Evolutionary conservation across 108 stramenopile genomes (phyloP).

Genomic region (Nitzschia sp.): DNA sequence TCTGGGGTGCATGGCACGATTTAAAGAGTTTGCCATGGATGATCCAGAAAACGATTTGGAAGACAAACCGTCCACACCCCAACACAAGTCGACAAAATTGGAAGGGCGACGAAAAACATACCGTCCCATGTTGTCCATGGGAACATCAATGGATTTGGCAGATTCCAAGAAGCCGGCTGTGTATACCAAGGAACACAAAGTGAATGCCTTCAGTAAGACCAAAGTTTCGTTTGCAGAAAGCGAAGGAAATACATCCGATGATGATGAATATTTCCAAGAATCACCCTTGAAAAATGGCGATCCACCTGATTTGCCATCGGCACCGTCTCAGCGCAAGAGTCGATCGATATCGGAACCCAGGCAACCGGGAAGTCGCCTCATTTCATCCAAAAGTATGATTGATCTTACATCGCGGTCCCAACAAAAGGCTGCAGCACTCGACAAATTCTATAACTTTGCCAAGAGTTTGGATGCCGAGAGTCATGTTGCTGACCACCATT

Average conservation of each 20-base stretch:
- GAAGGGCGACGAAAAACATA: background rate
- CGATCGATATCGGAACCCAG: background rate
- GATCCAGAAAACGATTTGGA: background rate
- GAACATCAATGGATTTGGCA: slow-evolving; percentile 48
- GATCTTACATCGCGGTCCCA: slow-evolving; percentile 49
- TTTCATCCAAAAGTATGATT: slow-evolving; percentile 66
- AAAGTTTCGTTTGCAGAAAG: slow-evolving; percentile 22
- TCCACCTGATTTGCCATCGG: background rate
- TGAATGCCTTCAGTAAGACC: background rate
- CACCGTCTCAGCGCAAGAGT: background rate
- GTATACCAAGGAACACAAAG: background rate
- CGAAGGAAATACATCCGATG: background rate
- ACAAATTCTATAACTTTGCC: slow-evolving; percentile 84
- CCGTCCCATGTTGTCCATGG: slow-evolving; percentile 18
- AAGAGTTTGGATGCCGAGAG: slow-evolving; percentile 66
- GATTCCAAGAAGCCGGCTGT: slow-evolving; percentile 44
- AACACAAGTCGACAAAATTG: background rate
- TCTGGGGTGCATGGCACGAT: slow-evolving; percentile 9
- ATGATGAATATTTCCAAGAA: slow-evolving; percentile 1
- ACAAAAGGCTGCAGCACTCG: slow-evolving; percentile 69
- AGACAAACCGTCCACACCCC: background rate
- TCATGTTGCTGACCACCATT: slow-evolving; percentile 83
- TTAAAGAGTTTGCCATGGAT: slow-evolving; percentile 7
- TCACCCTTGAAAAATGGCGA: background rate
- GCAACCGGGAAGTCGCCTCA: background rate